Percentiles rank a stretch among this genome's conserved stretches.
Evolutionary conservation across 331 rosid species (phyloP).

Genomic region (Prunus yedoensis): DNA sequence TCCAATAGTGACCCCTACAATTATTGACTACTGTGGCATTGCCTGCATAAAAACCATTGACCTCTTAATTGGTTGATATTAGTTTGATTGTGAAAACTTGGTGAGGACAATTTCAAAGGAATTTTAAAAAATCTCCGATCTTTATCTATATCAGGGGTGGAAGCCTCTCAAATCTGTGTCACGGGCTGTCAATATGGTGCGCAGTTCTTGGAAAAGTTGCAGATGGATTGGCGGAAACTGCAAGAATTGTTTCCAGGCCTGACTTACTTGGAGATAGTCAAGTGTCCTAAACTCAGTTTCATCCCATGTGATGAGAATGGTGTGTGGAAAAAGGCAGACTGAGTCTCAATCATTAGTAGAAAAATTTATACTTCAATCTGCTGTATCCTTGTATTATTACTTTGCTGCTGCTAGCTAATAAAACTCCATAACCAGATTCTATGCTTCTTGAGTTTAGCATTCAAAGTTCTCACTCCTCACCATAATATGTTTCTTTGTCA

Average conservation of each 20-base stretch:
- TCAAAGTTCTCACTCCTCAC: too few relatives aligned
- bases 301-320: constrained; percentile 3
- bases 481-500: too few relatives aligned
- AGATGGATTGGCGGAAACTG: not conserved
- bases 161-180: not conserved
- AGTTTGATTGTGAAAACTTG: too few relatives aligned
- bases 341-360: too few relatives aligned
- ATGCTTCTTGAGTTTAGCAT: too few relatives aligned
- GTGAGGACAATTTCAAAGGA: too few relatives aligned
- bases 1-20: not conserved
- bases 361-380: too few relatives aligned
- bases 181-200: not conserved
- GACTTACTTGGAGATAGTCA: not conserved
- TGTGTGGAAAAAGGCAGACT: constrained; percentile 2
- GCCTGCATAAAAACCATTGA: too few relatives aligned
- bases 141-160: constrained; percentile 19
- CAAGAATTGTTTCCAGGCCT: not conserved
- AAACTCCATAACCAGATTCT: too few relatives aligned
- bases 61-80: too few relatives aligned
- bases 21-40: not conserved
- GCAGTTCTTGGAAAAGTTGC: not conserved
- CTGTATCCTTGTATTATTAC: too few relatives aligned
- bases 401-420: too few relatives aligned
- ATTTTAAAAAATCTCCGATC: constrained; percentile 4
- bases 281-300: constrained; percentile 1